phyloP scores from a whole-genome alignment of 148 eudicot species.

The Chenopodium suecicum region DNA sequence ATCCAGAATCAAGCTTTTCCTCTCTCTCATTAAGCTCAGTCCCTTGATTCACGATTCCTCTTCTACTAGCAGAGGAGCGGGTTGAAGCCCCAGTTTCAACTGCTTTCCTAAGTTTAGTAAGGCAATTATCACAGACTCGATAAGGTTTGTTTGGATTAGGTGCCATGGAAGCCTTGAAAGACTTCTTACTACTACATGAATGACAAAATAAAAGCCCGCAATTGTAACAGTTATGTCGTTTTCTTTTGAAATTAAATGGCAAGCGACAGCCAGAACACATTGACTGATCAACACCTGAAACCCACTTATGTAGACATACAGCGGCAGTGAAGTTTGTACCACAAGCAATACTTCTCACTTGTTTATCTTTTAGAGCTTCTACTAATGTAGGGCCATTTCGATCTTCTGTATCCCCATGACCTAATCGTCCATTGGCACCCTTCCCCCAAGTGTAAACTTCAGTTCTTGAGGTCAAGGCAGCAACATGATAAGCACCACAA shows the following conservation, averaged over 20 bases:
- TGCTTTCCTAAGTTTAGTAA: conserved; percentile 67
- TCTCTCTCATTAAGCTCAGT: conserved; percentile 63
- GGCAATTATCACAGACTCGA: conserved; percentile 95
- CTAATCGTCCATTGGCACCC: conserved; percentile 91
- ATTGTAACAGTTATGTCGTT: conserved; percentile 95
- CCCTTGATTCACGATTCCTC: conserved; percentile 65
- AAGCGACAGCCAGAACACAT: conserved; percentile 96
- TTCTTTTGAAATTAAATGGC: conserved; percentile 94
- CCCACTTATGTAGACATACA: conserved; percentile 98
- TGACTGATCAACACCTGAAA: conserved; percentile 95
- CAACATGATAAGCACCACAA: conserved; percentile 96
- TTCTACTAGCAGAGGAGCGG: conserved; percentile 66
- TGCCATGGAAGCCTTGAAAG: conserved; percentile 92
- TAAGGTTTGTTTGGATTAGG: conserved; percentile 93
- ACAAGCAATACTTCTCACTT: conserved; percentile 89
- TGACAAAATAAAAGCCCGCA: conserved; percentile 96
- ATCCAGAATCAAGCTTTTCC: conserved; percentile 59
- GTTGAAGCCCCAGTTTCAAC: conserved; percentile 60
- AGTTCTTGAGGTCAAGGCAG: conserved; percentile 80
- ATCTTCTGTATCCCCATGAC: conserved; percentile 93
- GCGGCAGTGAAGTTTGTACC: conserved; percentile 95
- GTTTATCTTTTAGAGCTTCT: conserved; percentile 90
- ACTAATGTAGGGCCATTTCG: conserved; percentile 72
- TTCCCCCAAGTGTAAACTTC: conserved; percentile 99
- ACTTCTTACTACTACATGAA: conserved; percentile 96